Evolutionary conservation across 2,329 filamentous ascomycete species (phyloP).

Genomic region (Phyllosticta ampelicida): DNA sequence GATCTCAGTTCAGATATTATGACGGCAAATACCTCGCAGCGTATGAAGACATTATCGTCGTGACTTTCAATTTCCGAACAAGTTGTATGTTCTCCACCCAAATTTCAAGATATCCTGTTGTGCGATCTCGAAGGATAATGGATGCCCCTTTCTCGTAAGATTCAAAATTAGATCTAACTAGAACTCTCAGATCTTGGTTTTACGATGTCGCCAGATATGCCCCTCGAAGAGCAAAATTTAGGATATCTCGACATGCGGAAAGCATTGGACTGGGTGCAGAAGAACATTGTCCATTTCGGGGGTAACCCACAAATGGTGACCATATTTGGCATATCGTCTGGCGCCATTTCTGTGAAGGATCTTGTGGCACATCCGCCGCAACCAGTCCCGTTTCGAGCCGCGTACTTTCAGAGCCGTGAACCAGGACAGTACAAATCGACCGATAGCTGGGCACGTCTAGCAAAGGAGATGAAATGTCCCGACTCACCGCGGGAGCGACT

Average conservation of each 20-base stretch:
- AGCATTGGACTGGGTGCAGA: conserved; percentile 11
- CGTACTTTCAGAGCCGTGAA: not conserved
- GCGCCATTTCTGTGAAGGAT: not conserved
- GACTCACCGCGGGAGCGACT: not conserved
- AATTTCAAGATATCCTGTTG: too few relatives aligned
- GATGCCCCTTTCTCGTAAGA: too few relatives aligned
- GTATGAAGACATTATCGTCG: not conserved
- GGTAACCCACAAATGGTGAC: not conserved
- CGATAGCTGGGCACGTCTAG: not conserved
- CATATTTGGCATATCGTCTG: not conserved
- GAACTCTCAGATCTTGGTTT: conserved; percentile 8
- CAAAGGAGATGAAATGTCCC: not conserved
- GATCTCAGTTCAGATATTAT: not conserved
- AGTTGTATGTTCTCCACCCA: not conserved
- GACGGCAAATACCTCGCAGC: not conserved
- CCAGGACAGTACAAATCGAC: not conserved
- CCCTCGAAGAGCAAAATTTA: conserved; percentile 1
- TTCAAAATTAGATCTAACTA: not conserved
- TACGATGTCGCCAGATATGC: conserved; percentile 1
- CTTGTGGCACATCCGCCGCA: not conserved
- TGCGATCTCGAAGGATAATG: too few relatives aligned
- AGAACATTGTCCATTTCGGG: conserved; percentile 9
- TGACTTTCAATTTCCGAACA: not conserved
- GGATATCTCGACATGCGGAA: conserved; percentile 11
- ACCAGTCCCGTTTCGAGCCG: not conserved